Evolutionary conservation across 495 filamentous ascomycete species (phyloP).

Genomic region (Saxophila tyrrhenica): DNA sequence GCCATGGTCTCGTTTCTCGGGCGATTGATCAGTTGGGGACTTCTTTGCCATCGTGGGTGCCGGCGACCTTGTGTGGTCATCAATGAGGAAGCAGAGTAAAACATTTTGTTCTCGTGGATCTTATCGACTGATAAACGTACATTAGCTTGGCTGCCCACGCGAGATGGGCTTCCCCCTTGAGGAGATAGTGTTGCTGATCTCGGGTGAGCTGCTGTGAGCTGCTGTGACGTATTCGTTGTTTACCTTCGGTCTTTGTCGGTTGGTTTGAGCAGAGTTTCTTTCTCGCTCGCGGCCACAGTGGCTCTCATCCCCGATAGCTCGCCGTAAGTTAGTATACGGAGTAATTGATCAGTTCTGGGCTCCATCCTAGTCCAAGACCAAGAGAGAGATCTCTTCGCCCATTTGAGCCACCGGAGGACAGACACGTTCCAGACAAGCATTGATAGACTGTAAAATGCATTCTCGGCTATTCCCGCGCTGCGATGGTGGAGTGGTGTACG

Average conservation of each 20-base stretch:
- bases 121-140: neutral
- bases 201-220: neutral
- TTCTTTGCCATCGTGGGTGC: neutral
- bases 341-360: no score
- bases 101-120: neutral
- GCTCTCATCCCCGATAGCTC: no score
- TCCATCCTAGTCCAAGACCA: no score
- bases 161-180: neutral
- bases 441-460: neutral
- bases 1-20: neutral
- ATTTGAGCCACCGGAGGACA: no score
- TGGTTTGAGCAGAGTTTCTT: no score
- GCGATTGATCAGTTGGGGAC: neutral
- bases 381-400: no score
- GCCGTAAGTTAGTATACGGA: no score
- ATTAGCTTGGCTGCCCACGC: neutral
- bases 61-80: neutral
- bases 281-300: no score
- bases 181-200: neutral
- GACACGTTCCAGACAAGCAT: no score
- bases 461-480: no score
- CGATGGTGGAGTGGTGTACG: constrained; percentile 16
- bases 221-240: no score
- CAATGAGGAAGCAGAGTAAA: neutral
- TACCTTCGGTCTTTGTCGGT: no score